Percentiles rank a stretch among this genome's conserved stretches.
Conservation (phyloP, 345 rosid genomes). For the Corymbia maculata region DNA sequence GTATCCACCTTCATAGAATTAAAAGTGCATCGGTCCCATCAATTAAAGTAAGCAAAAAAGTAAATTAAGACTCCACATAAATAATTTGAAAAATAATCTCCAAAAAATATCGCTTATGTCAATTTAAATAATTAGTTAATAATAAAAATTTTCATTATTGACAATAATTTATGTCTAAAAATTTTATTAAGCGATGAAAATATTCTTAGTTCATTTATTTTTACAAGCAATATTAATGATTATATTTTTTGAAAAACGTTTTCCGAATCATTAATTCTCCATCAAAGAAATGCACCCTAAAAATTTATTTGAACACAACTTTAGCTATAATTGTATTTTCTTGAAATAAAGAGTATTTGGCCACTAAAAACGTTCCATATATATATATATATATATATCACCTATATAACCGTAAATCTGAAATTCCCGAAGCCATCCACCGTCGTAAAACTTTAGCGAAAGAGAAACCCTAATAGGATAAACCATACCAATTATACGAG, state of each 20-base stretch:
- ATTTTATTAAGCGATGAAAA: too few relatives aligned
- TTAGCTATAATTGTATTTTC: background rate
- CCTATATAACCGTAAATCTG: background rate
- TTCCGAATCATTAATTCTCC: background rate
- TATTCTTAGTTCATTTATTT: too few relatives aligned
- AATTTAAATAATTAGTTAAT: too few relatives aligned
- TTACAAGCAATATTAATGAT: accelerated
- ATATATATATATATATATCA: accelerated
- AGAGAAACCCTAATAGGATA: background rate
- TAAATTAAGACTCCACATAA: too few relatives aligned
- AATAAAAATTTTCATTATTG: background rate
- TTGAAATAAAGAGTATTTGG: background rate
- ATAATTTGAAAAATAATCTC: accelerated
- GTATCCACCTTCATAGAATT: background rate
- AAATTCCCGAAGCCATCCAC: background rate
- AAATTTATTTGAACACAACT: background rate
- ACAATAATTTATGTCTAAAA: too few relatives aligned
- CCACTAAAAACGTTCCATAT: background rate
- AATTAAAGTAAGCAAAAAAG: too few relatives aligned
- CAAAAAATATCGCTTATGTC: accelerated
- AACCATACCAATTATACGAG: background rate
- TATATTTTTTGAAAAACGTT: too few relatives aligned
- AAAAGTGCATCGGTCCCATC: background rate
- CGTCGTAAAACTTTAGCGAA: background rate
- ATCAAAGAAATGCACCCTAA: background rate